phyloP scores from a whole-genome alignment of 1,139 yeast species.

The Protomyces inouyei region DNA sequence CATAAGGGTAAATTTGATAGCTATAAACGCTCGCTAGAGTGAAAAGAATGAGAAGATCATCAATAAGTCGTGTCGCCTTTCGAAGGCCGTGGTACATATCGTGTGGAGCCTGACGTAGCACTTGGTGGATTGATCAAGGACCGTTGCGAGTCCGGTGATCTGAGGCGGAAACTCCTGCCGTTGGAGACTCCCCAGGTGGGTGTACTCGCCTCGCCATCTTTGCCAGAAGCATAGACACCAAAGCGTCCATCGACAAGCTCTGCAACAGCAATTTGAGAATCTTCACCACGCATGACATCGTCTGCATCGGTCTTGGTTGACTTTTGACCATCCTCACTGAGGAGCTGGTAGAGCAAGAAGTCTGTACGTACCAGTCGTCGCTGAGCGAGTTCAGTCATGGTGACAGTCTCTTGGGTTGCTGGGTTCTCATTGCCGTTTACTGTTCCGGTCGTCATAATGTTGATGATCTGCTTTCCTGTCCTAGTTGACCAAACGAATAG shows the following conservation, averaged over 20 bases:
- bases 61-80: background rate
- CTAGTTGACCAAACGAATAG: background rate
- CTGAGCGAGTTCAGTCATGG: slow-evolving; percentile 3
- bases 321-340: slow-evolving; percentile 1
- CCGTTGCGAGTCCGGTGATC: background rate
- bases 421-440: background rate
- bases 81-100: background rate
- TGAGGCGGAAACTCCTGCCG: background rate
- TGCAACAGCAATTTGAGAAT: background rate
- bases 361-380: slow-evolving; percentile 4
- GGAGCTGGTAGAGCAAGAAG: slow-evolving; percentile 5
- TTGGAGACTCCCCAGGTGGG: background rate
- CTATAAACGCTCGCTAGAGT: no score
- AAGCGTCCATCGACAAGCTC: background rate
- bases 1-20: no score
- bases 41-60: no score
- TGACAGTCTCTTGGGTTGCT: background rate
- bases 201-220: background rate
- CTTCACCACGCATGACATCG: slow-evolving; percentile 5
- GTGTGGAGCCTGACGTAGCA: background rate
- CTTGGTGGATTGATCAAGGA: background rate
- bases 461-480: background rate
- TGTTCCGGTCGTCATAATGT: background rate
- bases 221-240: background rate
- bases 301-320: slow-evolving; percentile 2